Conservation (phyloP, 1,284 basidiomycete species). For the Ustilago tritici region DNA sequence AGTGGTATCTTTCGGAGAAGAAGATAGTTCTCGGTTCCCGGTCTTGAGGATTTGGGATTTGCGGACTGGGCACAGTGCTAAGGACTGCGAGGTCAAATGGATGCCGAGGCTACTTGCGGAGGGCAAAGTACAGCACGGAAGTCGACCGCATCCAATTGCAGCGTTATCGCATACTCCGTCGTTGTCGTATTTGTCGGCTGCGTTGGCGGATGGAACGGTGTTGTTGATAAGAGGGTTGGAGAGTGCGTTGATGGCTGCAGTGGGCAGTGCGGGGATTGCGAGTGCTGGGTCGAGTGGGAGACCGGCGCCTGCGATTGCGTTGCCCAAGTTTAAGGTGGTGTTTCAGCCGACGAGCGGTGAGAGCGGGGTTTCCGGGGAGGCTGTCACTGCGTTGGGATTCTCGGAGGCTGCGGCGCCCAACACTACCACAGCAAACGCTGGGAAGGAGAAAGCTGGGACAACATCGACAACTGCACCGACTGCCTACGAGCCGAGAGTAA, state of each 20-base stretch:
- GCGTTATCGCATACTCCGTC: constrained; percentile 82
- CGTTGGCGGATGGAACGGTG: constrained; percentile 93
- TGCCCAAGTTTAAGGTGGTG: constrained; percentile 69
- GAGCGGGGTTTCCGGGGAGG: constrained; percentile 74
- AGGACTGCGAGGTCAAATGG: constrained; percentile 21
- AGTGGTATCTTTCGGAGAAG: constrained; percentile 57
- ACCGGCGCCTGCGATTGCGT: constrained; percentile 40
- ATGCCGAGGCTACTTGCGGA: constrained; percentile 57
- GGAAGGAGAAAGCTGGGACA: constrained; percentile 3
- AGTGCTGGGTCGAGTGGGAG: constrained; percentile 1
- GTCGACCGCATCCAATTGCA: constrained; percentile 72
- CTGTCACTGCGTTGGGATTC: constrained; percentile 91
- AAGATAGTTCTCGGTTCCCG: constrained; percentile 54
- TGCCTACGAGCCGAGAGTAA: constrained; percentile 33
- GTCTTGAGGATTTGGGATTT: constrained; percentile 66
- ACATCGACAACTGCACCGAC: not conserved
- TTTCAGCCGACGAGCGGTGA: constrained; percentile 48
- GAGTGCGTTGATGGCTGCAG: constrained; percentile 77
- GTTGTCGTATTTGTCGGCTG: constrained; percentile 88
- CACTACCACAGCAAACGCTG: not conserved
- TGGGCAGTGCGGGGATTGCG: constrained; percentile 44
- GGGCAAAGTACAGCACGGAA: constrained; percentile 64
- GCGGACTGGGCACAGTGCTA: constrained; percentile 27
- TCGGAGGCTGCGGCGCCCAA: constrained; percentile 71
- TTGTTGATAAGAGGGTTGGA: constrained; percentile 90